phyloP scores from a whole-genome alignment of 2,329 filamentous ascomycete genomes.

The Ceratocystis destructans region DNA sequence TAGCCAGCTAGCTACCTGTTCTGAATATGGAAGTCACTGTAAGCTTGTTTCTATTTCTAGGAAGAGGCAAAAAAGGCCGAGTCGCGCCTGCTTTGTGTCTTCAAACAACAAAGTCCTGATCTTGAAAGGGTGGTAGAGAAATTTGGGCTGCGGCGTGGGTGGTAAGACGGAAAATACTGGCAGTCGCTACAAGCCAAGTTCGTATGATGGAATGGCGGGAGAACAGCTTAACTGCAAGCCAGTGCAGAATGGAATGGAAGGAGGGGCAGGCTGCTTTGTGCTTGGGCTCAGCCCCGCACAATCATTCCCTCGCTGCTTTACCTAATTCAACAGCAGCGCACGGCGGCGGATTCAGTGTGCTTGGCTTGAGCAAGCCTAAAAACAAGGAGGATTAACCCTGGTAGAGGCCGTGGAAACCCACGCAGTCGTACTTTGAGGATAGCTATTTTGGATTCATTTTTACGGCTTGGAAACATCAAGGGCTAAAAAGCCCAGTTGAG shows the following conservation, averaged over 20 bases:
- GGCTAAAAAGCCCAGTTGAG: not conserved
- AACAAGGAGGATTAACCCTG: not conserved
- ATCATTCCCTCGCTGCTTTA: conserved; percentile 5
- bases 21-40: no score
- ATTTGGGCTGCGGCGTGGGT: not conserved
- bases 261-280: not conserved
- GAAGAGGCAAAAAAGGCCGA: not conserved
- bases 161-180: not conserved
- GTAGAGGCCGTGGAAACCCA: not conserved
- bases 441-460: not conserved
- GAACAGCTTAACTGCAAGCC: not conserved
- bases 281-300: not conserved
- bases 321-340: not conserved
- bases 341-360: no score
- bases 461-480: not conserved
- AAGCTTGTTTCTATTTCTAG: not conserved
- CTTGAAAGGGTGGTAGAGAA: not conserved
- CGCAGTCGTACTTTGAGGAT: not conserved
- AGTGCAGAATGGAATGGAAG: not conserved
- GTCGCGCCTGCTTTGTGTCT: not conserved
- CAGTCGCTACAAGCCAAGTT: not conserved
- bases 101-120: not conserved
- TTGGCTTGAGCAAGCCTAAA: not conserved
- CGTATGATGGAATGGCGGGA: not conserved
- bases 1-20: not conserved